Percentiles rank a stretch among this genome's conserved stretches.
Evolutionary conservation across 768 basidiomycete species (phyloP).

Genomic region (Albatrellus ellisii): DNA sequence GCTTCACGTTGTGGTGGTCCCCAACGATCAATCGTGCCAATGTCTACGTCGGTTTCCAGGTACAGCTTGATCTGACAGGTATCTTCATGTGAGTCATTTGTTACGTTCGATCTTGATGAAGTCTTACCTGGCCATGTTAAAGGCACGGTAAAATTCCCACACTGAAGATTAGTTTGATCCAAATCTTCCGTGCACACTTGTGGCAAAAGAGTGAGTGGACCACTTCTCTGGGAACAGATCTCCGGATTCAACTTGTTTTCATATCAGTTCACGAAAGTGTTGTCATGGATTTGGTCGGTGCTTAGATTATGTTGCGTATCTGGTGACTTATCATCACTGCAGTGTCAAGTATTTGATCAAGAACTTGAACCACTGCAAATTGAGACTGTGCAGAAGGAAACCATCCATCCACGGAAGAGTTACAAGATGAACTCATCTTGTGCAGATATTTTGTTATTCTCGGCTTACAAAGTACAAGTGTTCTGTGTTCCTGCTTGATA

Average conservation of each 20-base stretch:
- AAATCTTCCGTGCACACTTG: slow-evolving; percentile 99
- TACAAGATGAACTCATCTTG: slow-evolving; percentile 99
- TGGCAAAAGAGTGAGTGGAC: slow-evolving; percentile 92
- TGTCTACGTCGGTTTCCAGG: slow-evolving; percentile 99
- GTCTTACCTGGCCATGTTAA: slow-evolving; percentile 7
- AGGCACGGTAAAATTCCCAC: slow-evolving; percentile 98
- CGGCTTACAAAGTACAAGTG: slow-evolving; percentile 60
- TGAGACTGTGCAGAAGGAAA: slow-evolving; percentile 99
- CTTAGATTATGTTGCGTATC: background rate
- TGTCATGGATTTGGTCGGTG: slow-evolving; percentile 72
- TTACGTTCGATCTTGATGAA: background rate
- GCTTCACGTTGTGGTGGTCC: slow-evolving; percentile 98
- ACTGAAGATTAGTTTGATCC: slow-evolving; percentile 96
- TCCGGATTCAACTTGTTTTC: slow-evolving; percentile 5
- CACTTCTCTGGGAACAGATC: slow-evolving; percentile 11
- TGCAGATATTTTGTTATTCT: slow-evolving; percentile 95
- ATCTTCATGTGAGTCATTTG: slow-evolving; percentile 63
- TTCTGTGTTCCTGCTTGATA: background rate
- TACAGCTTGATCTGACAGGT: slow-evolving; percentile 94
- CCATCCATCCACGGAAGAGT: slow-evolving; percentile 98
- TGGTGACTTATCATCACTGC: background rate
- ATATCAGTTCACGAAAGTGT: slow-evolving; percentile 73
- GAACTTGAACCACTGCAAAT: slow-evolving; percentile 97
- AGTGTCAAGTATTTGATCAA: slow-evolving; percentile 99
- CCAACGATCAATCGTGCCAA: slow-evolving; percentile 99